Evolutionary conservation across 805 yeast species (phyloP), one percentile per base, ranked within the genome.

Genomic region (Teunomyces cretensis): DNA sequence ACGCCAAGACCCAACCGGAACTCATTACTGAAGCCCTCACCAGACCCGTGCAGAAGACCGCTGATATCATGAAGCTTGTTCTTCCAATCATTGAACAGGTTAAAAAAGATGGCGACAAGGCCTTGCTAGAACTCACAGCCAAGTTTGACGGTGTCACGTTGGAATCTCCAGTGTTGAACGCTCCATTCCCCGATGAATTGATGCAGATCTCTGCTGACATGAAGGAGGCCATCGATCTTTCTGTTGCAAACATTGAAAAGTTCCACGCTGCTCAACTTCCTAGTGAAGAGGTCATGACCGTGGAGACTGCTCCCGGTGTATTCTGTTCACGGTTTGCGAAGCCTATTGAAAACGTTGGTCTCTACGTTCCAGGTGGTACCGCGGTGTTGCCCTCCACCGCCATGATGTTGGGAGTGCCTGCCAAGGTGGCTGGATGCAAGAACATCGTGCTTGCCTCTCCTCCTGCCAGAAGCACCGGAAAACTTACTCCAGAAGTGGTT

Each of bases 311-410:
- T 47, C 95, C 96, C 2, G 99, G 99, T 54, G 98, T 94, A 19
- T 69, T 78, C 43, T 94, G 99, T 72, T 88, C 96, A 14, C 82
- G 99, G 58, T 94, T 94, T 66, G 87, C 98, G 12, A 83, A 96
- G 59, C 94, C 99, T 6, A 90, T 94, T 55, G 96, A 89, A 60
- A 83, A 80, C 48, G 99, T 94, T 44, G 99, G 99, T 49, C 78
- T 95, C 48, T 94, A 94, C 62, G 88, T 94, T 48, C 99, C 99
- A 44, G 99, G 99, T 57, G 99, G 99, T 56, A 90, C 98, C 36
- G 99, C 99, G 2, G 92, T 94, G 28, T 78, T 94, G 53, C 99
- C 99, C 33, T 92, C 98, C 14, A 94, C 99, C 11, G 95, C 98
- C 4, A 78, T 94, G 68, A 94, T 94, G 97, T 78, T 94, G 56